Conservation (phyloP, 805 yeast genomes). For the Yamadazyma philogaea region DNA sequence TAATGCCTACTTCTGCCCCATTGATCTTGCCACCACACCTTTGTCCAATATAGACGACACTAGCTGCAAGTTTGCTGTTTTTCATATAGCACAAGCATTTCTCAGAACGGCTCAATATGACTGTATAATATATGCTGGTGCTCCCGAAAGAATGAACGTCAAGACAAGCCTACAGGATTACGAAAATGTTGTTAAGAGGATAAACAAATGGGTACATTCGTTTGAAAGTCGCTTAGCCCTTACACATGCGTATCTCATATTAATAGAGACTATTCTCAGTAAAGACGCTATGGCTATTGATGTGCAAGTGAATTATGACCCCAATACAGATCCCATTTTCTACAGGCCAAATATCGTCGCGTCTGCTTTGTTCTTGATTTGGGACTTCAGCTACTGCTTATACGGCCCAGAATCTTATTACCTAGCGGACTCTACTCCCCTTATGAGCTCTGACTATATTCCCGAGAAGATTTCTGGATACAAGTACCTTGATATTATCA, state of each 20-base stretch:
- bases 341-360: slow-evolving; percentile 15
- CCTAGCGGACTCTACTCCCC: background rate
- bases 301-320: slow-evolving; percentile 8
- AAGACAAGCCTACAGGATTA: slow-evolving; percentile 31
- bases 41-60: slow-evolving; percentile 22
- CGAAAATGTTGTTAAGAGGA: slow-evolving; percentile 45
- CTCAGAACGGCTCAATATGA: slow-evolving; percentile 25
- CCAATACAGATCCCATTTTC: slow-evolving; percentile 12
- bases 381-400: slow-evolving; percentile 10
- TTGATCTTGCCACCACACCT: no score
- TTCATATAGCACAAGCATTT: no score
- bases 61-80: no score
- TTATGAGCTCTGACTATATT: slow-evolving; percentile 7
- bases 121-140: slow-evolving; percentile 27
- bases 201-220: slow-evolving; percentile 50
- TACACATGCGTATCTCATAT: slow-evolving; percentile 28
- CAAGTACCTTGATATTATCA: slow-evolving; percentile 9
- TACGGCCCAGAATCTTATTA: slow-evolving; percentile 14
- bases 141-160: slow-evolving; percentile 44
- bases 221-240: slow-evolving; percentile 48
- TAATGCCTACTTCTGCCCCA: slow-evolving; percentile 12
- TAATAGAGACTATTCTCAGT: slow-evolving; percentile 9
- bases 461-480: slow-evolving; percentile 13
- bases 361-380: slow-evolving; percentile 14
- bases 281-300: background rate